phyloP scores from a whole-genome alignment of 2,329 filamentous ascomycete genomes.

The Rachicladosporium sp. region DNA sequence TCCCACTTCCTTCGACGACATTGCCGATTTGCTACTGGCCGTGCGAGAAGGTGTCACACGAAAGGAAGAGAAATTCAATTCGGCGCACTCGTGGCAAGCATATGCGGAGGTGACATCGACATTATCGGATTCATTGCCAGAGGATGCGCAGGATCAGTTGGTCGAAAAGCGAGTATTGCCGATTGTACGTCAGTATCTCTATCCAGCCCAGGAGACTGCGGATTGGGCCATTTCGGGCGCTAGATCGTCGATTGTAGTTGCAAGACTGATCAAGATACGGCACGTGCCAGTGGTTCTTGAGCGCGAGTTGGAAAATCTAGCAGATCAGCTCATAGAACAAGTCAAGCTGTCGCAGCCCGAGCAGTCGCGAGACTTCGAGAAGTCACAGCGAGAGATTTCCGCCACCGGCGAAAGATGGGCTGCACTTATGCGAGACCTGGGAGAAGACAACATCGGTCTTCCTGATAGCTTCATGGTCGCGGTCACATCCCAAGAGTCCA shows the following conservation, averaged over 20 bases:
- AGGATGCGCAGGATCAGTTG: slow-evolving; percentile 37
- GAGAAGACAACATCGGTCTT: slow-evolving; percentile 17
- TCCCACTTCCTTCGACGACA: slow-evolving; percentile 40
- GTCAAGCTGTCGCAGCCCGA: slow-evolving; percentile 69
- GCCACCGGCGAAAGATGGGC: slow-evolving; percentile 54
- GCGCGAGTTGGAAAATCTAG: slow-evolving; percentile 50
- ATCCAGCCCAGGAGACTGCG: slow-evolving; percentile 30
- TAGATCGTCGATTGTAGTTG: slow-evolving; percentile 32
- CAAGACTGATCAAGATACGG: slow-evolving; percentile 15
- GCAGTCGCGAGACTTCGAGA: slow-evolving; percentile 62
- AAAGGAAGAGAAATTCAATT: slow-evolving; percentile 62
- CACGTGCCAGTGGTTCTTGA: slow-evolving; percentile 30
- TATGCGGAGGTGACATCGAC: slow-evolving; percentile 54
- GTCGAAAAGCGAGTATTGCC: slow-evolving; percentile 38
- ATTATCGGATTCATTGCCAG: slow-evolving; percentile 16
- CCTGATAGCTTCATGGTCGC: slow-evolving; percentile 9
- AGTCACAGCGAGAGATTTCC: slow-evolving; percentile 58
- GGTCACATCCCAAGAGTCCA: slow-evolving; percentile 26
- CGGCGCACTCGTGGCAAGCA: slow-evolving; percentile 57
- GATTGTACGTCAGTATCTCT: slow-evolving; percentile 41
- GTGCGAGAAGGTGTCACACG: slow-evolving; percentile 59
- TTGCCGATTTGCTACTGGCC: slow-evolving; percentile 51
- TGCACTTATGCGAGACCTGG: slow-evolving; percentile 37
- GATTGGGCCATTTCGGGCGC: slow-evolving; percentile 40
- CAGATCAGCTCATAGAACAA: slow-evolving; percentile 47